Evolutionary conservation across 768 basidiomycete genomes (phyloP).

Genomic region (Dentipellis sp.): DNA sequence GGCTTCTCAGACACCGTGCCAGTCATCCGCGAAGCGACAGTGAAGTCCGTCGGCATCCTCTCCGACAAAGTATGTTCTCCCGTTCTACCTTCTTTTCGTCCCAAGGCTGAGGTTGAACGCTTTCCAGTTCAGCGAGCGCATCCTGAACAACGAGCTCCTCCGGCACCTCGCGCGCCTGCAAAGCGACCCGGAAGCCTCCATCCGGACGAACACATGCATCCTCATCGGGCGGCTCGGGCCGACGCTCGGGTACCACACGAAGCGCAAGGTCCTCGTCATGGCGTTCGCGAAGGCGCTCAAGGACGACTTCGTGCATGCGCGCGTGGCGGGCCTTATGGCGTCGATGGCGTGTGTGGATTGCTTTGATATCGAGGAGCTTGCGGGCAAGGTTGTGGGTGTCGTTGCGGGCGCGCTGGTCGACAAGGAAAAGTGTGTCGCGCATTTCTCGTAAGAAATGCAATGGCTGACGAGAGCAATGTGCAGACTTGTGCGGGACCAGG

Average conservation of each 20-base stretch:
- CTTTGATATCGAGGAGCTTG: conserved; percentile 83
- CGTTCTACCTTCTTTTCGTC: neutral
- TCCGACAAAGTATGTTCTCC: conserved; percentile 63
- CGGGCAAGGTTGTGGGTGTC: conserved; percentile 81
- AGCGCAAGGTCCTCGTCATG: conserved; percentile 93
- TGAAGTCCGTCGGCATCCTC: conserved; percentile 77
- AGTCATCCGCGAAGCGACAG: conserved; percentile 88
- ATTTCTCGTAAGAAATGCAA: neutral
- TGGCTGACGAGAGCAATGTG: neutral
- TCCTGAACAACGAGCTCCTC: conserved; percentile 94
- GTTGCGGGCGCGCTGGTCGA: conserved; percentile 77
- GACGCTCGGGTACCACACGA: conserved; percentile 76
- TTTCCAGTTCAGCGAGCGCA: conserved; percentile 72
- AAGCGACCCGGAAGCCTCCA: conserved; percentile 86
- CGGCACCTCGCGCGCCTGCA: conserved; percentile 90
- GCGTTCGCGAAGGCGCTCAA: conserved; percentile 87
- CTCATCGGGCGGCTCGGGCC: conserved; percentile 88
- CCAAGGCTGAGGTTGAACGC: neutral
- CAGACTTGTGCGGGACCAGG: conserved; percentile 91
- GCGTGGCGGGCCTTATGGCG: conserved; percentile 92
- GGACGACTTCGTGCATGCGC: conserved; percentile 85
- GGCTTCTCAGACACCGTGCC: conserved; percentile 94
- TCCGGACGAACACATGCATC: conserved; percentile 96
- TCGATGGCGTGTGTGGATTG: conserved; percentile 91
- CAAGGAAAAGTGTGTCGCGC: conserved; percentile 72